Base-by-base conservation (phyloP, 2,329 filamentous ascomycete species). In the Ophidiomyces ophidiicola region DNA sequence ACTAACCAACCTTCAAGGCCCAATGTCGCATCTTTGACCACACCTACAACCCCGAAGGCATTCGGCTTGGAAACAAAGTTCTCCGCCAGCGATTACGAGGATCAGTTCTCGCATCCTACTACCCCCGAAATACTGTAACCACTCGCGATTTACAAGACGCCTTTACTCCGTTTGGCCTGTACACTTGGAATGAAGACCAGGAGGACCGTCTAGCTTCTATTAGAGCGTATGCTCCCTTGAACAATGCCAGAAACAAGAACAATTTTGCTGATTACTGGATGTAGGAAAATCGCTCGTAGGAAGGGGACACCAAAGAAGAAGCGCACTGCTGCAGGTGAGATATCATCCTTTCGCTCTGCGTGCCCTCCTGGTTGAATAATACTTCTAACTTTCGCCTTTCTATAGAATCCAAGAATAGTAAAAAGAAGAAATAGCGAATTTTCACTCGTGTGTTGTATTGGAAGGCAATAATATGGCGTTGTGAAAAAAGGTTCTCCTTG, bases 1-100 rank as follows among this genome's bases (percentile, higher is more conserved):
- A 21, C 36, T 32, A 8, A 33, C 15, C 5, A 24, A 12, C 6
- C 18, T 18, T 7, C 29, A 52, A 94, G 87, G 74, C 75, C 56
- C 86, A 87, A 80, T 94, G 85, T 71, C 76, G 79, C 59, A 76
- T 96, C 66, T 98, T 96, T 70, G 80, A 79, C 54, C 83, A 82
- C 36, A 87, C 80, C 38, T 96, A 78, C 70, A 98, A 98, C 64
- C 90, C 90, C 18, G 72, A 84, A 40, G 69, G 78, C 50, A 61
- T 81, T 45, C 83, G 90, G 46, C 76, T 84, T 50, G 90, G 90
- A 55, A 94, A 90, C 67, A 93, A 90, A 63, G 71, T 98, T 58
- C 71, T 98, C 44, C 83, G 87, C 55, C 82, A 94, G 61, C 78
- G 87, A 55, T 69, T 96, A 46, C 77, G 74, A 55, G 90, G 90